Percentiles rank a stretch among this genome's conserved stretches.
Evolutionary conservation across 2,329 filamentous ascomycete species (phyloP).

Genomic region (Ophiostoma himal-ulmi): DNA sequence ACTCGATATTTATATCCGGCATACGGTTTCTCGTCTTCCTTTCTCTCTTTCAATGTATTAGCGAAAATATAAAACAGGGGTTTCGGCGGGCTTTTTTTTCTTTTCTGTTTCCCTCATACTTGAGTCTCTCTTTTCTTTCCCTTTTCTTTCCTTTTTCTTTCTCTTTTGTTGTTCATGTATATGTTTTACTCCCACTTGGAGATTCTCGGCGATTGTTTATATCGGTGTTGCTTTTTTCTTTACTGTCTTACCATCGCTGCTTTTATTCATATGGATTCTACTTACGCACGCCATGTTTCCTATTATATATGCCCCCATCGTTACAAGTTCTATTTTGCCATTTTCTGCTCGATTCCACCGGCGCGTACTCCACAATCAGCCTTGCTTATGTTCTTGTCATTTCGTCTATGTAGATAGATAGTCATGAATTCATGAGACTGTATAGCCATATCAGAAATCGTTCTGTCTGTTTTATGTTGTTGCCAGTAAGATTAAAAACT

Average conservation of each 20-base stretch:
- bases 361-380: not conserved
- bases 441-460: not conserved
- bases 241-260: not conserved
- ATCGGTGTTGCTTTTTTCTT: conserved; percentile 13
- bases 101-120: not conserved
- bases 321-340: not conserved
- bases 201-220: conserved; percentile 14
- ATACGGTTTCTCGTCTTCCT: not conserved
- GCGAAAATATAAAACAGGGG: not conserved
- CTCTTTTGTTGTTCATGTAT: conserved; percentile 10
- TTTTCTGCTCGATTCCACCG: not conserved
- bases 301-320: not conserved
- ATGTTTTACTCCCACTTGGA: conserved; percentile 7
- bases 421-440: not conserved
- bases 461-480: not conserved
- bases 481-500: not conserved
- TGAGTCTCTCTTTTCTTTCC: not conserved
- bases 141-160: not conserved
- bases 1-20: not conserved
- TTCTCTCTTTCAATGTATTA: not conserved
- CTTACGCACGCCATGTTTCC: not conserved
- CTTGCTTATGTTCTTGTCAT: not conserved
- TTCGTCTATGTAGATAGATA: not conserved
- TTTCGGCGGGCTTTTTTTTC: not conserved
- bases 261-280: conserved; percentile 12